Conservation (phyloP, 768 basidiomycete species). For the Pulveroboletus frians region DNA sequence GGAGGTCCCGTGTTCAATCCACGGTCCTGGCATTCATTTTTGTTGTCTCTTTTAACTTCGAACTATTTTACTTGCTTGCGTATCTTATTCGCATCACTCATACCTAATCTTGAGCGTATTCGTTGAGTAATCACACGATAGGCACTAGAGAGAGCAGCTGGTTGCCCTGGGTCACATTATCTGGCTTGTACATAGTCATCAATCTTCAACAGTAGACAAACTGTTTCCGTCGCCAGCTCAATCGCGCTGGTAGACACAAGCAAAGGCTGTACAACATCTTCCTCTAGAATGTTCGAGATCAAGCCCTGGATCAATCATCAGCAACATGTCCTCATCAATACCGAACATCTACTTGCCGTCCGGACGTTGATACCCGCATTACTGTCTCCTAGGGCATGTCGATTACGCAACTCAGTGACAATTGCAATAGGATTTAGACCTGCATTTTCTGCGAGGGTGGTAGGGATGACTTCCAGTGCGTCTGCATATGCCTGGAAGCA, state of each 20-base stretch:
- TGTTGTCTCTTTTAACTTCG: not conserved
- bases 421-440: slow-evolving; percentile 97
- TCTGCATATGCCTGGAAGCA: slow-evolving; percentile 99
- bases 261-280: slow-evolving; percentile 95
- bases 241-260: slow-evolving; percentile 93
- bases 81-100: not conserved
- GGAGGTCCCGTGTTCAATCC: slow-evolving; percentile 79
- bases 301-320: slow-evolving; percentile 56
- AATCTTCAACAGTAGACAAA: slow-evolving; percentile 92
- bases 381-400: slow-evolving; percentile 90
- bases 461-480: slow-evolving; percentile 95
- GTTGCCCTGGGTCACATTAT: slow-evolving; percentile 28
- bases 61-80: not conserved
- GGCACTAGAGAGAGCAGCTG: not conserved
- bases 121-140: not conserved
- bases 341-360: slow-evolving; percentile 53
- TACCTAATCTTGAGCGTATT: not conserved
- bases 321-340: not conserved
- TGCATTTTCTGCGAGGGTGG: slow-evolving; percentile 96
- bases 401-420: slow-evolving; percentile 94
- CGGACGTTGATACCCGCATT: slow-evolving; percentile 98
- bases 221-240: slow-evolving; percentile 94
- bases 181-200: slow-evolving; percentile 88
- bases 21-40: slow-evolving; percentile 59
- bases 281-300: slow-evolving; percentile 95